Evolutionary conservation across 371 early-diverging fungal genomes (phyloP).

Genomic region (Rhizopus arrhizus): DNA sequence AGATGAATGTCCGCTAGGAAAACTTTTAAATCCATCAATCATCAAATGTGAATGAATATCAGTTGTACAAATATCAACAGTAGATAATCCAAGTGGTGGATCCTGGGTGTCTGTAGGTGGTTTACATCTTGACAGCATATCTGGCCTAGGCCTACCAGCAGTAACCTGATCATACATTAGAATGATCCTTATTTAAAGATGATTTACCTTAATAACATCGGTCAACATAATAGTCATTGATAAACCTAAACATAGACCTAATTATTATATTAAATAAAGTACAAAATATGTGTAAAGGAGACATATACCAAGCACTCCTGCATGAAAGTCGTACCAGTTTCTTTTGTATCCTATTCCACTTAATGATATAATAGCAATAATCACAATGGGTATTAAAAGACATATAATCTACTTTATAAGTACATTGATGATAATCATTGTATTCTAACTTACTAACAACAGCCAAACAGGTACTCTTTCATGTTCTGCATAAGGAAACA

Average conservation of each 20-base stretch:
- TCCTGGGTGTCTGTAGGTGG: slow-evolving; percentile 55
- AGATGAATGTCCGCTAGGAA: slow-evolving; percentile 95
- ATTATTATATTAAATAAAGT: background rate
- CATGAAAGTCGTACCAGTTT: slow-evolving; percentile 11
- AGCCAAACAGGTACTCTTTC: slow-evolving; percentile 69
- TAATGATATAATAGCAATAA: slow-evolving; percentile 8
- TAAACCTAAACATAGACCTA: slow-evolving; percentile 62
- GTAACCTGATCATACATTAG: slow-evolving; percentile 54
- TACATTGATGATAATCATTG: background rate
- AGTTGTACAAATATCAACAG: slow-evolving; percentile 48
- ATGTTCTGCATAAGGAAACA: slow-evolving; percentile 62
- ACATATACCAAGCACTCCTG: slow-evolving; percentile 7
- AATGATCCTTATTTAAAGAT: too few relatives aligned
- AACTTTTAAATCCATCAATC: slow-evolving; percentile 86
- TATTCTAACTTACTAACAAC: slow-evolving; percentile 41
- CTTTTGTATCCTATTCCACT: slow-evolving; percentile 7
- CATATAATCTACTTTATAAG: slow-evolving; percentile 24
- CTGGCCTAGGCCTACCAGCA: slow-evolving; percentile 81
- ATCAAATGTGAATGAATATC: slow-evolving; percentile 52
- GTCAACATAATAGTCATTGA: slow-evolving; percentile 73
- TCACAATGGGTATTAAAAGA: slow-evolving; percentile 3
- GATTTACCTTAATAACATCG: slow-evolving; percentile 49
- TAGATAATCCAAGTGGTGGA: slow-evolving; percentile 62
- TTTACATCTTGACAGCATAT: slow-evolving; percentile 87
- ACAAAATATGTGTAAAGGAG: background rate